Evolutionary conservation across 306 rosid species (phyloP), one percentile per base, ranked within the genome.

Genomic region (Pterocarpus macrocarpus): DNA sequence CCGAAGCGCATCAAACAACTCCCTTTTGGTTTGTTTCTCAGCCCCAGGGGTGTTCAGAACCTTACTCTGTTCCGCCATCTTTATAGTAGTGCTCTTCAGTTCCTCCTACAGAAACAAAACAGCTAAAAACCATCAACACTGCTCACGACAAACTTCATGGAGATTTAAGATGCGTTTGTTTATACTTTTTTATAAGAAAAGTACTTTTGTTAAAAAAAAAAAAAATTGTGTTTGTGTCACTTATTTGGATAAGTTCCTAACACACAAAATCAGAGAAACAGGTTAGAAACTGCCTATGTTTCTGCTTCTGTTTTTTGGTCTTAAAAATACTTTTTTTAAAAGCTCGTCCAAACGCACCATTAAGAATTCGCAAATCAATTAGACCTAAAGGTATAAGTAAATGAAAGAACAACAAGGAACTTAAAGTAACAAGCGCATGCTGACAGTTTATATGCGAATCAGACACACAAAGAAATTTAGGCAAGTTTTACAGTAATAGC

Each of bases 41-140:
- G 98, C 98, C 45, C 98, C 98, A 8, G 99, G 96, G 6, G 97
- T 93, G 82, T 93, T 93, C 41, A 95, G 92, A 68, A 95, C 98
- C 76, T 91, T 92, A 83, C 99, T 95, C 81, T 92, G 96, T 69
- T 95, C 98, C 44, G 92, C 99, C 99, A 95, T 93, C 89, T 90
- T 93, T 58, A 92, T 92, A 43, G 97, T 90, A 47, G 92, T 90
- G 66, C 80, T 93, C 89, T 88, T 93, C 33, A 95, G 90, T 65
- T 95, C 99, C 88, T 95, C 99, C 98, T 95, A 63, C 11, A 28
- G 43, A 71, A 13, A n/a, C 32, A 34, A 30, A 45, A 77, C 15
- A 71, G 15, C 44, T 53, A 47, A 62, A 75, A 39, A 12, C 2
- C 14, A 3, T 47, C 7, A 30, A 39, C 64, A 44, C 17, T 8